Evolutionary conservation across 2,329 filamentous ascomycete genomes (phyloP), one percentile per base, ranked within the genome.

Genomic region (Dothidotthia symphoricarpi): DNA sequence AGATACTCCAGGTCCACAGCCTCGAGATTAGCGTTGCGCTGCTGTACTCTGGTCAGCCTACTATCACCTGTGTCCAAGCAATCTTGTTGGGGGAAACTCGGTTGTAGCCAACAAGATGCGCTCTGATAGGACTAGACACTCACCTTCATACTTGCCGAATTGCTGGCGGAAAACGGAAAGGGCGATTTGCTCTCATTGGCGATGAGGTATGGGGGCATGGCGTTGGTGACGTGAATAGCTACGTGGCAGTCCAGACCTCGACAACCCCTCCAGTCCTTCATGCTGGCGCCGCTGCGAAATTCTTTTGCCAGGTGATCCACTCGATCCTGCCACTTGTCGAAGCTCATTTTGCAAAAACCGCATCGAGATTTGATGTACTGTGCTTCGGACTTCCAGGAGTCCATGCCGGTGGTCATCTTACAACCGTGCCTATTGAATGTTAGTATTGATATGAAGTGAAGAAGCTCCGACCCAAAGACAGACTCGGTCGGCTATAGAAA

Each of bases 311-410:
- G 43, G 50, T 80, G 77, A 39, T 78, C 74, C 5, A 69, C 61
- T 3, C 77, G 68, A 35, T 73, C 72, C 41, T 71, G 64, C 77
- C 77, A 80, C 13, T 67, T 71, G 3, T 63, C 60, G 46, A 79
- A 73, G 2, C 59, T 61, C 44, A 63, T 58, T 2, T 61, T 63
- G 47, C 76, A 80, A 56, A 80, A 79, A 2, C 76, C 76, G 50
- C 76, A 80, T 7, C 75, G 68, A 17, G 70, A 71, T 33, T 74
- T 76, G 51, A 82, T 73, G 34, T 75, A 72, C 12, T 71, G 71
- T 3, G 73, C 75, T 33, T 73, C 72, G 17, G 75, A 75, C 54
- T 77, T 78, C 79, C 79, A 82, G 25, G 78, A 79, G 76, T 89
- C 49, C 83, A 80, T 83, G 67, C 71, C 59, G 67, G 68, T 52